Base-by-base conservation (phyloP, 1,284 basidiomycete species). In the Pseudomicrostroma phylloplanum region DNA sequence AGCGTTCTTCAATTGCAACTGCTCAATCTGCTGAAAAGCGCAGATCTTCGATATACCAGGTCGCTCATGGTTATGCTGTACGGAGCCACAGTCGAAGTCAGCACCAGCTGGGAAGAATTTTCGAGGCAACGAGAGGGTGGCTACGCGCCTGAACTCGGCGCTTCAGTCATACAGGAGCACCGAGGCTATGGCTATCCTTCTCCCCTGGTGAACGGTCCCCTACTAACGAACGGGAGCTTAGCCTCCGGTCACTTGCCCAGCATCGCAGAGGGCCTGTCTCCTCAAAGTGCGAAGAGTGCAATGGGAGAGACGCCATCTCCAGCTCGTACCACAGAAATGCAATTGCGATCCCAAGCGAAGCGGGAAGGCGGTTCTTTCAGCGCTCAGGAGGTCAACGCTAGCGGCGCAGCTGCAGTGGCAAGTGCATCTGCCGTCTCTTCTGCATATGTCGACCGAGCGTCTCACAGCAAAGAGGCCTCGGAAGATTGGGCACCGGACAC, bases 51-150 rank as follows among this genome's bases (percentile, higher is more conserved):
- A 17, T 96, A 91, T 79, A 87, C 92, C 39, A 84, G 94, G 40
- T 91, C 91, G 67, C 85, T 97, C 76, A 80, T 96, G 48, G 81
- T 97, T 59, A 88, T 90, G 80, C 84, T 98, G 30, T 93, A 92
- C 74, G 93, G 92, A 6, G 89, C 91, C 15, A 87, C 88, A 75
- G 89, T 88, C 2, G 96, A 99, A 80, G 87, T 97, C 54, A 86
- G 88, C 1, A 85, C 85, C 69, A 88, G 92, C 13, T 98, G 94
- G 92, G 84, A 85, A 71, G 51, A 54, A 25, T 23, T 54, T 48
- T 6, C 43, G 17, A 36, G 30, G 30, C 30, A 36, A 36, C 30
- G 30, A 9, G 30, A 36, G 30, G 9, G 30, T 36, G 30, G 30
- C 30, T 9, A 36, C 30, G 9, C 30, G 30, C 9, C 30, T 85